These are phyloP conservation scores for Entoloma clypeatum DNA, from an alignment of 1,284 basidiomycete species.

Conservation along the genomic window DNA sequence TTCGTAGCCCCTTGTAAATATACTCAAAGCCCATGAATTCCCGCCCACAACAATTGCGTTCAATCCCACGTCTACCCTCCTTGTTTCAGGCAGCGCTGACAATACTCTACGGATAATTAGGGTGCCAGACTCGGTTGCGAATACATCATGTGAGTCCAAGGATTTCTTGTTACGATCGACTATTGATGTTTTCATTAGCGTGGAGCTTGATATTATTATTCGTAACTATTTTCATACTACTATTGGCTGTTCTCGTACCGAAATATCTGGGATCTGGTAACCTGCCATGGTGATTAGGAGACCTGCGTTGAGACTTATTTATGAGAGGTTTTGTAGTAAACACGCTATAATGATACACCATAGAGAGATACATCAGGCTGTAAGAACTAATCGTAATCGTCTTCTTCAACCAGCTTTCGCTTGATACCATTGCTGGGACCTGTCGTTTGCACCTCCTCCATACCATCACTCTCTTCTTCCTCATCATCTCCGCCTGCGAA, in stretches of 20 bases:
- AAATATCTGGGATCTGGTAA: constrained; percentile 16
- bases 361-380: neutral
- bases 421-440: constrained; percentile 55
- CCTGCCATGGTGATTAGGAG: constrained; percentile 9
- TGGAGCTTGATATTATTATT: constrained; percentile 39
- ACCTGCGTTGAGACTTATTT: constrained; percentile 8
- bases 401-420: constrained; percentile 77
- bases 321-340: constrained; percentile 1
- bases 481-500: constrained; percentile 75
- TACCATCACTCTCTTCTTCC: constrained; percentile 67
- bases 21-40: constrained; percentile 93
- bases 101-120: constrained; percentile 82
- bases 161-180: constrained; percentile 6
- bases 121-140: constrained; percentile 54
- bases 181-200: constrained; percentile 28
- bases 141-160: constrained; percentile 47
- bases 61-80: constrained; percentile 75
- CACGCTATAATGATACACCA: neutral
- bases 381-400: constrained; percentile 66
- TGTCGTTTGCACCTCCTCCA: constrained; percentile 67
- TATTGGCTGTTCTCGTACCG: constrained; percentile 27
- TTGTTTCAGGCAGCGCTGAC: constrained; percentile 92
- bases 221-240: constrained; percentile 25
- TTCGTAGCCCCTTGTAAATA: constrained; percentile 75
- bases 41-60: constrained; percentile 89